Base-by-base conservation (phyloP, 164 flowering plant genomes). In the Paratinospora sagittata region DNA sequence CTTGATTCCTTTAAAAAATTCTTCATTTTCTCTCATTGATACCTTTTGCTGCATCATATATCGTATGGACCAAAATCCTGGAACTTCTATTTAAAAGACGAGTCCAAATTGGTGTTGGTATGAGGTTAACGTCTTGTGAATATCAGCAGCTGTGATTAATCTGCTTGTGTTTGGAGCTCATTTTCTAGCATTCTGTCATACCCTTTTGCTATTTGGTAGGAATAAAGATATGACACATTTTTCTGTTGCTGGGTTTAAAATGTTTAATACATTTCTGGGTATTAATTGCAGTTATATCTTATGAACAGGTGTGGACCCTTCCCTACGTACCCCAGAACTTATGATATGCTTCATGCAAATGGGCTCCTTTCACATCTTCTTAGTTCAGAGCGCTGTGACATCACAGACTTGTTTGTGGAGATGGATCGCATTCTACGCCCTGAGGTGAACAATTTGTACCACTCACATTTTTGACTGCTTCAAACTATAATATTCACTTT, bases 361-460 rank as follows among this genome's bases (percentile, higher is more conserved):
- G 96, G 87, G 64, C 97, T 95, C 36, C 90, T 92, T 58, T 87
- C 96, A 16, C 90, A 81, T 70, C 74, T 84, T 49, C 27, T 77
- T 12, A 71, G 47, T 69, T 81, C 84, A 67, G 85, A 82, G 71
- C 81, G 78, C 34, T 95, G 99, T 76, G 86, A 82, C 66, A 36
- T 85, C 57, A 78, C 84, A 71, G 84, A 88, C 67, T 79, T 95
- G 55, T 80, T 95, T 21, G 77, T 89, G 76, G 99, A 95, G 85
- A 95, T 95, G 96, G 98, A 95, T 75, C 84, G 97, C 36, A 89
- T 95, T 74, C 77, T 95, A 19, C 89, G 98, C 24, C 97, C 98
- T 16, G 97, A 95, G 94, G 99, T 95, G 84, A 37, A 61, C 30
- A 30, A 36, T 37, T 63, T 72, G 39, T 55, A 60, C 52, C 27